Percentiles rank a stretch among this genome's conserved stretches.
Conservation (phyloP, 371 early-diverging fungal genomes). For the Mucor velutinosus region DNA sequence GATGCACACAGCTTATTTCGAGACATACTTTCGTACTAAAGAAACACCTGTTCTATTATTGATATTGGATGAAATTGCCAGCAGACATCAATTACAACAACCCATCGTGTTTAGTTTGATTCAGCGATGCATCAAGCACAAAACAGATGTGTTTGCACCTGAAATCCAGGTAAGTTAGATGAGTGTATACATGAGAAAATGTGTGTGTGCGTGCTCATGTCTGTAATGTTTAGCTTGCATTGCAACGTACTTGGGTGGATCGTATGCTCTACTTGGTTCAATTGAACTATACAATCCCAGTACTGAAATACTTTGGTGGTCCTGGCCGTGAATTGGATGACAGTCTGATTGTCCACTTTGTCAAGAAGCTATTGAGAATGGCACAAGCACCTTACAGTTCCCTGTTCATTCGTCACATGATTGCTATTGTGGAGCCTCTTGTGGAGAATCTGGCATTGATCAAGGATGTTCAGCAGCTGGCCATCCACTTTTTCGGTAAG, state of each 20-base stretch:
- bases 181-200: not conserved
- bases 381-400: constrained; percentile 50
- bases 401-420: constrained; percentile 50
- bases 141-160: constrained; percentile 51
- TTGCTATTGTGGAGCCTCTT: constrained; percentile 50
- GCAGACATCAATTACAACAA: constrained; percentile 65
- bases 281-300: constrained; percentile 61
- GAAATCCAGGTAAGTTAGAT: constrained; percentile 50
- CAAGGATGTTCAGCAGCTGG: constrained; percentile 39
- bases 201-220: not conserved
- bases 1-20: constrained; percentile 62
- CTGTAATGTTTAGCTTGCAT: constrained; percentile 44
- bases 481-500: constrained; percentile 49
- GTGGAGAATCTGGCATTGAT: constrained; percentile 38
- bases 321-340: constrained; percentile 54
- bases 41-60: constrained; percentile 63
- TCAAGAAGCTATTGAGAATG: constrained; percentile 54
- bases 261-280: constrained; percentile 67
- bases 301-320: constrained; percentile 55
- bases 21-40: constrained; percentile 65
- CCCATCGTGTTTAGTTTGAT: constrained; percentile 62
- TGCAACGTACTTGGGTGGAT: constrained; percentile 67
- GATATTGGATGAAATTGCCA: constrained; percentile 71
- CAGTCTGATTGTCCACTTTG: constrained; percentile 61
- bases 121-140: constrained; percentile 38